These are phyloP conservation scores for Paraconiothyrium brasiliense DNA, from an alignment of 2,329 filamentous ascomycete species.

Conservation along the genomic window DNA sequence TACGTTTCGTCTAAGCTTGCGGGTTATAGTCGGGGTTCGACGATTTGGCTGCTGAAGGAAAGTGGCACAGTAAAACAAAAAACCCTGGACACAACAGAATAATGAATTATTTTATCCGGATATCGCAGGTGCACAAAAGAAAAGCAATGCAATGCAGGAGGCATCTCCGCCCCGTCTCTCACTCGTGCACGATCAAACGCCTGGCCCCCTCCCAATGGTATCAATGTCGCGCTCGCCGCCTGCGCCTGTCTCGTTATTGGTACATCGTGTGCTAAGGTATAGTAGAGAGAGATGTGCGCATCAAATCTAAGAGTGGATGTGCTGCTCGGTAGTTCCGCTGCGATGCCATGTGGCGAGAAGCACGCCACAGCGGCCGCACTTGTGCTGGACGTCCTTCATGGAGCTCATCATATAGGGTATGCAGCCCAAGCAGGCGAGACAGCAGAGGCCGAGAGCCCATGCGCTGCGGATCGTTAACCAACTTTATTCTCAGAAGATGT, in stretches of 20 bases:
- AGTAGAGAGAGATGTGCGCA: not conserved
- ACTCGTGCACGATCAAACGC: not conserved
- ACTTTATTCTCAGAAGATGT: conserved; percentile 1
- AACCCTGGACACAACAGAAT: not conserved
- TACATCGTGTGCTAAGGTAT: not conserved
- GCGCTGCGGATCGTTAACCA: conserved; percentile 44
- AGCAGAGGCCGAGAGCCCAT: conserved; percentile 58
- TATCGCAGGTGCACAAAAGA: not conserved
- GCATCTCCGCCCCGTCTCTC: not conserved
- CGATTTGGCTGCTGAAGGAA: no score
- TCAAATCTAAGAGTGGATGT: conserved; percentile 45
- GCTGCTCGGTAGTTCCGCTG: conserved; percentile 58
- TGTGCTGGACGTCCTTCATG: conserved; percentile 60
- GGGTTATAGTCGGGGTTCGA: no score
- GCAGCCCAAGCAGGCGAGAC: conserved; percentile 56
- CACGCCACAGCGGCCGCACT: conserved; percentile 57
- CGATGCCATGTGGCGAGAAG: conserved; percentile 60
- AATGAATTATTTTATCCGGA: not conserved
- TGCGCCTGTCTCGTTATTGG: not conserved
- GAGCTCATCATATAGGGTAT: conserved; percentile 59
- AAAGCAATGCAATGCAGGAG: not conserved
- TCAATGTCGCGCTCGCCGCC: not conserved
- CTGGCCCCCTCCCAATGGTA: not conserved
- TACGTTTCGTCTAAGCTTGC: no score
- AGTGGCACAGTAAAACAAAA: not conserved